Conservation (phyloP, 2,329 filamentous ascomycete species). For the Diaporthe sp. region DNA sequence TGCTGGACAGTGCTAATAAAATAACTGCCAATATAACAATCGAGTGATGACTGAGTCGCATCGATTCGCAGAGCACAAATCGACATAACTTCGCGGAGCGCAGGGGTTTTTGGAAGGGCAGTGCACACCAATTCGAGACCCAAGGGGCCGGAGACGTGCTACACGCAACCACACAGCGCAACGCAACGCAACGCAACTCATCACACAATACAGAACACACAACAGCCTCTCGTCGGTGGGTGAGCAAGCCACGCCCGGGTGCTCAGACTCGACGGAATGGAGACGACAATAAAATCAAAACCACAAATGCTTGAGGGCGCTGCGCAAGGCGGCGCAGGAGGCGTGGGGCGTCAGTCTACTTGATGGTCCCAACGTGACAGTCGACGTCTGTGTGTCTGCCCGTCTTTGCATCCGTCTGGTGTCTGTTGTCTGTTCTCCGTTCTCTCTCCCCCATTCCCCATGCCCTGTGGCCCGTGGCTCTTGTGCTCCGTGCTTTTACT, state of each 20-base stretch:
- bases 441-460: not conserved
- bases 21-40: slow-evolving; percentile 27
- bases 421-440: not conserved
- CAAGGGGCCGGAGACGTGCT: slow-evolving; percentile 15
- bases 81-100: not conserved
- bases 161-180: not conserved
- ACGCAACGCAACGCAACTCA: not conserved
- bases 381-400: slow-evolving; percentile 21
- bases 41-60: slow-evolving; percentile 19
- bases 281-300: slow-evolving; percentile 27
- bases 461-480: not conserved
- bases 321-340: slow-evolving; percentile 25
- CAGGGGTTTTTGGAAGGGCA: not conserved
- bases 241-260: slow-evolving; percentile 34
- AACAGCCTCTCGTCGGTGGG: slow-evolving; percentile 8
- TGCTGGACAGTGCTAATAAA: slow-evolving; percentile 31
- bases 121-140: slow-evolving; percentile 21
- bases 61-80: slow-evolving; percentile 1
- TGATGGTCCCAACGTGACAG: slow-evolving; percentile 19
- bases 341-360: slow-evolving; percentile 20
- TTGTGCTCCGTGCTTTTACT: not conserved
- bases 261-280: slow-evolving; percentile 6
- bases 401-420: not conserved
- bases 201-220: not conserved
- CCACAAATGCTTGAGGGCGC: slow-evolving; percentile 13